Percentiles rank a stretch among this genome's conserved stretches.
phyloP scores from a whole-genome alignment of 768 basidiomycete genomes.

The Mycena vitilis region DNA sequence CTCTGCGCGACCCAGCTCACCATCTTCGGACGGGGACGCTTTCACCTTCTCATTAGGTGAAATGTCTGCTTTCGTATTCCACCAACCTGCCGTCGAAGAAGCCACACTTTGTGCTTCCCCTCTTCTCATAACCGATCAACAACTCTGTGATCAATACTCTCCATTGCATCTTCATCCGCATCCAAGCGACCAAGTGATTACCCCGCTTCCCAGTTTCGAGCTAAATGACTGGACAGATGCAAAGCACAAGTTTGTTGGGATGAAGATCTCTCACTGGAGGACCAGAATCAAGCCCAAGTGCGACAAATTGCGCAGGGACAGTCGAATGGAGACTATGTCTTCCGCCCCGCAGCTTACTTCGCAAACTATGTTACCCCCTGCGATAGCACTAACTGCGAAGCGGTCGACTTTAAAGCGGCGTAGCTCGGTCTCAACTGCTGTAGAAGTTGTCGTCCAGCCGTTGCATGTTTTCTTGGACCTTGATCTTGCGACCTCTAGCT shows the following conservation, averaged over 20 bases:
- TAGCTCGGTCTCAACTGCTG: conserved; percentile 28
- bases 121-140: conserved; percentile 79
- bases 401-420: conserved; percentile 27
- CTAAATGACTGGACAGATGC: conserved; percentile 72
- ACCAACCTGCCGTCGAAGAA: conserved; percentile 29
- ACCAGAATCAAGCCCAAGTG: conserved; percentile 52
- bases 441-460: conserved; percentile 64
- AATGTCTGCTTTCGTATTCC: conserved; percentile 68
- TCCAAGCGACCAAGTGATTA: conserved; percentile 34
- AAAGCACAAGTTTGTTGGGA: conserved; percentile 52
- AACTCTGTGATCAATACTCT: conserved; percentile 70
- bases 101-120: conserved; percentile 61
- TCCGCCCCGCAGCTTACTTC: conserved; percentile 33
- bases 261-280: conserved; percentile 74
- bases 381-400: conserved; percentile 17
- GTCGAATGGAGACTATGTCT: conserved; percentile 33
- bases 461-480: conserved; percentile 86
- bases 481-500: conserved; percentile 51
- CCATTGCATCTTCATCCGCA: conserved; percentile 56
- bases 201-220: conserved; percentile 65
- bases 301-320: conserved; percentile 32
- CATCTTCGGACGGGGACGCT: conserved; percentile 35
- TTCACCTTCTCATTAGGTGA: conserved; percentile 57
- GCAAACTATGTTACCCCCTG: conserved; percentile 8
- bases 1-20: conserved; percentile 31